Evolutionary conservation across 108 stramenopile genomes (phyloP), one percentile per base, ranked within the genome.

Genomic region (Mediolabrus comicus): DNA sequence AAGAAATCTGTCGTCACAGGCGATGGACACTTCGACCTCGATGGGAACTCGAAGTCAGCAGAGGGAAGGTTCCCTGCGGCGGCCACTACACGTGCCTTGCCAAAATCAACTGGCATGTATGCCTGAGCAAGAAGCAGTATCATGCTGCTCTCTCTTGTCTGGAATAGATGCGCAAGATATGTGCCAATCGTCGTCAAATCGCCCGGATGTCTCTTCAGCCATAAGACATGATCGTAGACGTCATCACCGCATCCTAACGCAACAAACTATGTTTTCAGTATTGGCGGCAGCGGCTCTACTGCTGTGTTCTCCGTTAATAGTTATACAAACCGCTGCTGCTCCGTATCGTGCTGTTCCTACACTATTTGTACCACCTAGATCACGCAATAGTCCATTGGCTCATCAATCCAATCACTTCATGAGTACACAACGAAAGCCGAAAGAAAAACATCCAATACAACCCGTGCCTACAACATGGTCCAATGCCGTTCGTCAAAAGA

Each of bases 401-500:
- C 30, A 32, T 8, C 30, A 32, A 30, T 17, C 53, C 29, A 51
- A 58, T 32, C 55, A 58, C 30, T 66, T 51, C 59, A 61, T 59
- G 57, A 67, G 59, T 35, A 55, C 35, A 3, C 52, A 43, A 52
- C 25, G 53, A 31, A 68, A 62, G 57, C 31, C 66, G 34, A 61
- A 65, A 6, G 24, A 36, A 26, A 22, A 53, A 17, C 46, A 65
- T 1, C 33, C 34, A 29, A 13, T 11, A 6, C 30, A 43, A 32
- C 12, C 14, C 49, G 11, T 24, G 32, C 41, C 34, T 16, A 64
- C 59, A 19, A 52, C 65, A 22, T 75, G 74, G 74, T 75, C 74
- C 25, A 75, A 68, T 33, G 67, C 74, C 3, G 74, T 75, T 9
- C 67, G 74, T 28, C 66, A 75, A 33, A 75, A 51, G 62, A 68